Base-by-base conservation (phyloP, 768 basidiomycete species). In the Suillus alpinus region DNA sequence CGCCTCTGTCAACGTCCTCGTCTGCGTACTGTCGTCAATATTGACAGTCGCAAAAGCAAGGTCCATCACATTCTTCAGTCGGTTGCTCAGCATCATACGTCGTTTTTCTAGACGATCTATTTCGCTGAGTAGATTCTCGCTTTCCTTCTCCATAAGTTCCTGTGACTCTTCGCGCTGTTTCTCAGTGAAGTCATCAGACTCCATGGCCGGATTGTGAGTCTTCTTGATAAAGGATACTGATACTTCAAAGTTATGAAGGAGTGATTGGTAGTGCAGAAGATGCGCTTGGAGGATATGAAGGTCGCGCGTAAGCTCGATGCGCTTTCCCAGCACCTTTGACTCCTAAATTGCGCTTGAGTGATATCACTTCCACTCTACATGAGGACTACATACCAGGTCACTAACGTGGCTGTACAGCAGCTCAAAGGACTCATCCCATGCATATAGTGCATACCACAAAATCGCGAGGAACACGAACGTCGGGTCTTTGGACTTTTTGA, bases 371-470 rank as follows among this genome's bases (percentile, higher is more conserved):
- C 3, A 3, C 16, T 41, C 9, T 2, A 6, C 4, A 50, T 8
- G 12, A 3, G 7, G 18, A 39, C 7, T 16, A 70, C 82, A 49
- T 67, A 85, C 83, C 77, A 87, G 66, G 34, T 62, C 70, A 61
- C 78, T 80, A 26, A 86, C 79, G 62, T 87, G 82, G 9, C 68
- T 61, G 63, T 82, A 84, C 34, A 87, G 67, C 6, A 69, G 65
- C 67, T 86, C 84, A 34, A 86, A 75, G 3, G 82, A 73, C 66
- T 87, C 84, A 58, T 87, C 86, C 84, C 86, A 87, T 1, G 83
- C 76, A 64, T 87, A 86, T 23, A 86, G 69, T 0, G 82, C 80
- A 64, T 85, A 84, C 86, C 86, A 87, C 50, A 87, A 68, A 31
- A 80, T 73, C 44, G 80, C 76, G 6, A 86, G 63, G 49, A 86